Evolutionary conservation across 1,139 yeast species (phyloP).

Genomic region (Debaryomyces robertsiae): DNA sequence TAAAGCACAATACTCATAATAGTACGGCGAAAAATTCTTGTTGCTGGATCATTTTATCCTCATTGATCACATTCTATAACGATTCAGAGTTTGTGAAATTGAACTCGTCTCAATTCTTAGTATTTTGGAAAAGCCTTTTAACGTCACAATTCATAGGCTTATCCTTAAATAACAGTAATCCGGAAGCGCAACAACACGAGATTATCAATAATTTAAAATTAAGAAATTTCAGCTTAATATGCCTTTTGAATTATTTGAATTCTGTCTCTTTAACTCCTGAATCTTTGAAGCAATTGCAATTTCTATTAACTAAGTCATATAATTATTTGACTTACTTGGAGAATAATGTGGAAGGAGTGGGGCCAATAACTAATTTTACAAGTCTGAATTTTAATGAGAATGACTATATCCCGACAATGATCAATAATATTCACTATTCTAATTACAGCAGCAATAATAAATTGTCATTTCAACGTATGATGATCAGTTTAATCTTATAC

Average conservation of each 20-base stretch:
- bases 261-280: conserved; percentile 47
- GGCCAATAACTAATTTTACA: conserved; percentile 38
- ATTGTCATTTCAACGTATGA: conserved; percentile 30
- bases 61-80: conserved; percentile 72
- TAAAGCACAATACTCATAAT: conserved; percentile 38
- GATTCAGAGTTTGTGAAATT: conserved; percentile 61
- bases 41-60: conserved; percentile 76
- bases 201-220: conserved; percentile 41
- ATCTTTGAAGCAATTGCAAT: conserved; percentile 45
- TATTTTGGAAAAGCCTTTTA: conserved; percentile 81
- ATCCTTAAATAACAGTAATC: conserved; percentile 23
- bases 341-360: conserved; percentile 39
- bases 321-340: conserved; percentile 47
- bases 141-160: conserved; percentile 52
- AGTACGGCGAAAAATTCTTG: conserved; percentile 30
- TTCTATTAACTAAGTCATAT: conserved; percentile 44
- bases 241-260: conserved; percentile 44
- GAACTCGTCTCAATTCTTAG: conserved; percentile 73
- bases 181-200: conserved; percentile 31
- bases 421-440: conserved; percentile 35
- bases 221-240: conserved; percentile 43
- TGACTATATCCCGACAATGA: conserved; percentile 33
- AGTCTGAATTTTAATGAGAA: conserved; percentile 30
- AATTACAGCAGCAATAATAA: conserved; percentile 24
- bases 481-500: conserved; percentile 38